Conservation (phyloP, 2,329 filamentous ascomycete species). For the Xylariaceae sp. region DNA sequence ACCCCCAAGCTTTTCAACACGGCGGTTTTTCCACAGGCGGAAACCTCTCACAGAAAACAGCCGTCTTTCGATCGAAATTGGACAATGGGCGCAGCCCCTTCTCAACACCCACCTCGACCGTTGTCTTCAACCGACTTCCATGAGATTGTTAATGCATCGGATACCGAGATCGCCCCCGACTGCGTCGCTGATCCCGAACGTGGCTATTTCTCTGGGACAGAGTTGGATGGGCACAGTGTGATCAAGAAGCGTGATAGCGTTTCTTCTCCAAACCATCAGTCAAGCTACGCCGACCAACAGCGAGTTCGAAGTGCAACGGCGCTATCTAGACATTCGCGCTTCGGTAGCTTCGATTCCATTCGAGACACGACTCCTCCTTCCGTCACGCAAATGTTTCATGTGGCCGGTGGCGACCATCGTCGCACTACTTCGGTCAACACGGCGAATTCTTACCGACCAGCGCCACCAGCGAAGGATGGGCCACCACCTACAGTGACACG, state of each 20-base stretch:
- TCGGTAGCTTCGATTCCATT: conserved; percentile 72
- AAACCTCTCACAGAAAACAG: conserved; percentile 54
- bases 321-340: conserved; percentile 67
- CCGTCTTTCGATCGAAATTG: conserved; percentile 66
- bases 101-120: conserved; percentile 39
- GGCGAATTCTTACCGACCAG: conserved; percentile 48
- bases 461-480: conserved; percentile 49
- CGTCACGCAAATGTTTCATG: conserved; percentile 68
- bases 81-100: conserved; percentile 53
- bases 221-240: conserved; percentile 65
- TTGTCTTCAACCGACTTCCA: conserved; percentile 50
- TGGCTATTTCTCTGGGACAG: conserved; percentile 89
- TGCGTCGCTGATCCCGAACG: conserved; percentile 65
- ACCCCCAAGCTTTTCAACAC: conserved; percentile 41
- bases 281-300: conserved; percentile 73
- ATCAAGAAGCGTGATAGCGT: conserved; percentile 73
- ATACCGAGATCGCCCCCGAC: conserved; percentile 38
- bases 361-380: conserved; percentile 56
- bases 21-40: conserved; percentile 39
- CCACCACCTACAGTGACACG: conserved; percentile 56
- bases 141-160: conserved; percentile 38
- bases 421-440: conserved; percentile 58
- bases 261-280: conserved; percentile 59
- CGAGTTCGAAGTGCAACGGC: conserved; percentile 60
- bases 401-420: conserved; percentile 47